A percentile compares a stretch with the other conserved stretches of the same genome.
phyloP scores from a whole-genome alignment of 306 rosid genomes.

The Sphenostylis stenocarpa region DNA sequence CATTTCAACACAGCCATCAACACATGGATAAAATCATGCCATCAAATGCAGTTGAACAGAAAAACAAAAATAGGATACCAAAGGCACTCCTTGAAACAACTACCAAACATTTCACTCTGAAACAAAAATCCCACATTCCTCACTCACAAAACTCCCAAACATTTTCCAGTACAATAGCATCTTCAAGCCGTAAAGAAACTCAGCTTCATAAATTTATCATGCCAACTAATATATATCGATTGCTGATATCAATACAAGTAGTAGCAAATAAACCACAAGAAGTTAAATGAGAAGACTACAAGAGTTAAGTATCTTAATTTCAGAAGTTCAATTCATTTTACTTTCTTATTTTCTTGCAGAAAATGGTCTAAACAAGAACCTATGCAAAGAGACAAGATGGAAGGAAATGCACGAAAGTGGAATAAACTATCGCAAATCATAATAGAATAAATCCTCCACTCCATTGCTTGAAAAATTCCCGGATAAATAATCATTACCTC shows the following conservation, averaged over 20 bases:
- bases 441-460: no score
- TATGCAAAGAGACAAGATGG: no score
- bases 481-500: not conserved
- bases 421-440: not conserved
- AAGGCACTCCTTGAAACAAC: not conserved
- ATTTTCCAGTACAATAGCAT: not conserved
- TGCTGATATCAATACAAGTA: not conserved
- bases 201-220: not conserved
- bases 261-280: not conserved
- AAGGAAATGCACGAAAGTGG: no score
- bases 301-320: no score
- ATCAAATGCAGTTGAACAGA: no score
- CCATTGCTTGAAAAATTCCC: not conserved
- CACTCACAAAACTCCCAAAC: not conserved
- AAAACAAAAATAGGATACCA: not conserved
- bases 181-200: conserved; percentile 10
- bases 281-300: not conserved
- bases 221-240: not conserved
- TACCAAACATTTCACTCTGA: not conserved
- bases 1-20: no score
- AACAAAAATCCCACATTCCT: not conserved
- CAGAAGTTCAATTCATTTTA: not conserved
- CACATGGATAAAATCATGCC: no score
- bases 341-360: not conserved
- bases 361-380: not conserved